Evolutionary conservation across 371 early-diverging fungal genomes (phyloP).

Genomic region (Rhizopus arrhizus): DNA sequence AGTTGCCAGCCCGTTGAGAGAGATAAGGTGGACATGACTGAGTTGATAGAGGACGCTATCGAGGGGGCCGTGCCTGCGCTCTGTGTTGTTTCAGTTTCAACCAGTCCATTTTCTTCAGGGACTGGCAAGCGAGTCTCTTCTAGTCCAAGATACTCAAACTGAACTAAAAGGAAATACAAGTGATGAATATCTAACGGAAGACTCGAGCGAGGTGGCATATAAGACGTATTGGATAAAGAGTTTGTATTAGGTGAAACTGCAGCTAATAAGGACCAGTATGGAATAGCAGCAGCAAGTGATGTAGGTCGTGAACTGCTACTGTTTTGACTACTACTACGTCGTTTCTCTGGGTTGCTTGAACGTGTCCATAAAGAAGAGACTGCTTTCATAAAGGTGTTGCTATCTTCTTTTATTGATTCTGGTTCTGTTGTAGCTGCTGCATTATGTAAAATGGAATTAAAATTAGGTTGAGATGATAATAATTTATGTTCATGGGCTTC

Average conservation of each 20-base stretch:
- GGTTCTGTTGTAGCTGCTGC: constrained; percentile 13
- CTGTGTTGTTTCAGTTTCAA: constrained; percentile 36
- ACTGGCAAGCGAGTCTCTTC: constrained; percentile 50
- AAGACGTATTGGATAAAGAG: constrained; percentile 33
- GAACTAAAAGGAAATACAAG: constrained; percentile 60
- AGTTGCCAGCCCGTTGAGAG: constrained; percentile 67
- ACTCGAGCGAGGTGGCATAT: constrained; percentile 44
- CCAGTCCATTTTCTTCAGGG: constrained; percentile 37
- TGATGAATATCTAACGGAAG: constrained; percentile 63
- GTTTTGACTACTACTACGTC: constrained; percentile 36
- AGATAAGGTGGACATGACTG: constrained; percentile 60
- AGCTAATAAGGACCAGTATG: constrained; percentile 52
- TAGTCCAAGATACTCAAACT: constrained; percentile 63
- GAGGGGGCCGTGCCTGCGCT: constrained; percentile 47
- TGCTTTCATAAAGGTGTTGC: constrained; percentile 20
- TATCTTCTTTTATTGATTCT: constrained; percentile 8
- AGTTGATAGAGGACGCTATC: constrained; percentile 60
- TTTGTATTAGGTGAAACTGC: constrained; percentile 44
- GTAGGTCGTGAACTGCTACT: constrained; percentile 24
- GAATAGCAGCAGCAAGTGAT: constrained; percentile 35
- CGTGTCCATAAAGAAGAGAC: constrained; percentile 24
- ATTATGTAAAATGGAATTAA: constrained; percentile 13
- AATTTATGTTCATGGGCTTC: constrained; percentile 53
- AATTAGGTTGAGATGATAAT: constrained; percentile 21
- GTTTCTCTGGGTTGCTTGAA: constrained; percentile 21